Conservation (phyloP, 257 asterid species). For the Penstemon barbatus region DNA sequence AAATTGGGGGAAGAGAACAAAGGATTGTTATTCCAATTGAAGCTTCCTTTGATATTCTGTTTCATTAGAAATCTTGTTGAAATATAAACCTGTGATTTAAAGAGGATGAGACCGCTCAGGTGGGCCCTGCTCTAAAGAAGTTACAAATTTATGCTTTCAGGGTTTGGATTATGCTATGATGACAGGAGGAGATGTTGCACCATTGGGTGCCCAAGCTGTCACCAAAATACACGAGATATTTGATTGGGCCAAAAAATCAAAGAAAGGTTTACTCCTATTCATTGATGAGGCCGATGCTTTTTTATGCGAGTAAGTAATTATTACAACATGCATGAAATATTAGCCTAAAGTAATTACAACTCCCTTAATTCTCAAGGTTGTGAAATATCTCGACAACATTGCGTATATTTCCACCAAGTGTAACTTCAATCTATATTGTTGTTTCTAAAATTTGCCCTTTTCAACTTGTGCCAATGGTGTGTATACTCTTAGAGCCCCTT, state of each 20-base stretch:
- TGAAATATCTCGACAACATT: neutral
- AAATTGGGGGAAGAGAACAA: neutral
- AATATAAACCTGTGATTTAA: conserved; percentile 1
- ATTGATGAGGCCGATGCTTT: conserved; percentile 99
- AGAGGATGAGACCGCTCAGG: conserved; percentile 1
- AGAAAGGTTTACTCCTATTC: conserved; percentile 83
- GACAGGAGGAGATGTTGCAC: conserved; percentile 99
- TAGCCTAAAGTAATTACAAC: neutral
- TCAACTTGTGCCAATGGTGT: neutral
- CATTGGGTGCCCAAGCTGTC: conserved; percentile 93
- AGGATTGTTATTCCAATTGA: conserved; percentile 4
- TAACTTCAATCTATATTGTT: neutral
- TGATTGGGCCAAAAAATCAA: conserved; percentile 97
- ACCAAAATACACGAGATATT: conserved; percentile 97
- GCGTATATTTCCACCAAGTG: no score
- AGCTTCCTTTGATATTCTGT: neutral
- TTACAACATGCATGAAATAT: neutral
- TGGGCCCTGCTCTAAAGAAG: neutral
- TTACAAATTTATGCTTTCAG: conserved; percentile 42
- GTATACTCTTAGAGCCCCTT: neutral
- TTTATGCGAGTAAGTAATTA: conserved; percentile 85
- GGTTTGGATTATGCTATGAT: conserved; percentile 99
- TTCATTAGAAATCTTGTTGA: conserved; percentile 9
- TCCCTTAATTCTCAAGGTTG: neutral
- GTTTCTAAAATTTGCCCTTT: neutral